Evolutionary conservation across 305 asterid genomes (phyloP).

Genomic region (Fraxinus xanthoxyloides): DNA sequence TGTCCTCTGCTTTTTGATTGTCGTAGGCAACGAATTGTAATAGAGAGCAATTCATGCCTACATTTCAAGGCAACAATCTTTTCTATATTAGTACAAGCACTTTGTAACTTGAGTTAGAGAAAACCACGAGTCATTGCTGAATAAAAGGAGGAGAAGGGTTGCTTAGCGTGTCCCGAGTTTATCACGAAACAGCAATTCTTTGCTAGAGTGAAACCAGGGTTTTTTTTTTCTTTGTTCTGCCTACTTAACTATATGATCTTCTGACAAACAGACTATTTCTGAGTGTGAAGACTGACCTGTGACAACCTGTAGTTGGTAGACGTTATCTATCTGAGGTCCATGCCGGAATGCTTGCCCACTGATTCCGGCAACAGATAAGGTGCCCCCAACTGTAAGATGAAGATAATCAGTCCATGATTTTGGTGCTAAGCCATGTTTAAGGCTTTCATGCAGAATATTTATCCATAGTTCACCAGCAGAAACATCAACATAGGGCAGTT

Average conservation of each 20-base stretch:
- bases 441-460: slow-evolving; percentile 70
- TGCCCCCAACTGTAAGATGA: slow-evolving; percentile 91
- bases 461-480: slow-evolving; percentile 94
- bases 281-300: slow-evolving; percentile 56
- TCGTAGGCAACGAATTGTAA: background rate
- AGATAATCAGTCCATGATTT: slow-evolving; percentile 97
- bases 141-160: background rate
- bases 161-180: background rate
- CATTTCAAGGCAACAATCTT: background rate
- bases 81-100: background rate
- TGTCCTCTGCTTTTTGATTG: background rate
- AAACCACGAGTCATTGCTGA: background rate
- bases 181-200: background rate
- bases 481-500: slow-evolving; percentile 64
- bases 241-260: background rate
- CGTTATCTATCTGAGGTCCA: slow-evolving; percentile 93
- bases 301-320: slow-evolving; percentile 80
- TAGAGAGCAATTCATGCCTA: background rate
- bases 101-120: background rate
- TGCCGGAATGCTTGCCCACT: slow-evolving; percentile 93
- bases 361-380: slow-evolving; percentile 88
- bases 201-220: background rate
- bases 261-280: background rate
- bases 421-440: slow-evolving; percentile 74
- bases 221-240: background rate